These are phyloP conservation scores for Nothopassalora personata DNA, from an alignment of 2,329 filamentous ascomycete genomes.

Conservation along the genomic window DNA sequence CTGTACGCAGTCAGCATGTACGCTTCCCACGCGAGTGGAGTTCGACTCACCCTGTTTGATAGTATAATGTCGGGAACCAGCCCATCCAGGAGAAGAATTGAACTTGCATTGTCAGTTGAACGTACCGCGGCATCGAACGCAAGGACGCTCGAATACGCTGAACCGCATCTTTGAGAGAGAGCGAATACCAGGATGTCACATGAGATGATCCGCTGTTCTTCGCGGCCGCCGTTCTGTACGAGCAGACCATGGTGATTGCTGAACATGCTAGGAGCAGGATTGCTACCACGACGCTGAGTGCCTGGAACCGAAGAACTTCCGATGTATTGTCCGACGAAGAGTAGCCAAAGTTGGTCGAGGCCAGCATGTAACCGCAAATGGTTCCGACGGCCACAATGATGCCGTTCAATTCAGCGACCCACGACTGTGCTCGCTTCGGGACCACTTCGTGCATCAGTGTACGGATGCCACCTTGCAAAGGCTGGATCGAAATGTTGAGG, in stretches of 20 bases:
- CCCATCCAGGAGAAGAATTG: background rate
- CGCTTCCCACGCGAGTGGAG: background rate
- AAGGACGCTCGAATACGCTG: background rate
- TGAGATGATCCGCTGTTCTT: background rate
- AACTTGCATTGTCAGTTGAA: background rate
- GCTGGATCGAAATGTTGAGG: constrained; percentile 1
- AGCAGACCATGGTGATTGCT: background rate
- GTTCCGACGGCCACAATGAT: background rate
- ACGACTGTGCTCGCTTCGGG: background rate
- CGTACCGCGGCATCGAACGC: background rate
- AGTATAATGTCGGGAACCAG: background rate
- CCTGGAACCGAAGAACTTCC: background rate
- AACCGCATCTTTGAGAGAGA: background rate
- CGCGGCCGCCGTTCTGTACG: background rate
- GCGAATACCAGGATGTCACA: background rate
- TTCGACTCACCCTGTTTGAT: background rate
- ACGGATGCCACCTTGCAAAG: background rate
- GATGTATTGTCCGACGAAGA: background rate
- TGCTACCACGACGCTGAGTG: background rate
- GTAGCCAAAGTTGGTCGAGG: background rate
- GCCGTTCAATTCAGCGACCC: background rate
- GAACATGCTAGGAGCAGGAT: background rate
- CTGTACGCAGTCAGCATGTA: background rate
- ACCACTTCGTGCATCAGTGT: background rate
- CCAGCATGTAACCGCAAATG: background rate